Conservation (phyloP, 768 basidiomycete species). For the Pulveroboletus sp. region DNA sequence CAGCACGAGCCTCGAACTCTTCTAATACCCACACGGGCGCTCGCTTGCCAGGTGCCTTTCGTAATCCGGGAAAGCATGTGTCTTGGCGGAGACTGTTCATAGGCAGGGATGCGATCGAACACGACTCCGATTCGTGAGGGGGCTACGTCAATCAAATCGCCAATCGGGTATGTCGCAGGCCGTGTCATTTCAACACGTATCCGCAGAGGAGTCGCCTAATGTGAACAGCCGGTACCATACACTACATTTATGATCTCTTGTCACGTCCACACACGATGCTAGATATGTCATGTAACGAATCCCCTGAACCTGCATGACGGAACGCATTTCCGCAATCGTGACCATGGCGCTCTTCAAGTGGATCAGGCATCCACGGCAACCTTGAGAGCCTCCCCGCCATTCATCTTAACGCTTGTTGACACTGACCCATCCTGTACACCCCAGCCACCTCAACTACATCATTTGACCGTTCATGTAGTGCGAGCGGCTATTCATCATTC, state of each 20-base stretch:
- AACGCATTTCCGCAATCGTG: no score
- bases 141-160: no score
- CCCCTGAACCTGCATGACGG: no score
- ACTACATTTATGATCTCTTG: not conserved
- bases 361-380: conserved; percentile 53
- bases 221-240: not conserved
- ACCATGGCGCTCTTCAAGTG: no score
- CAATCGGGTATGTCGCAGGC: no score
- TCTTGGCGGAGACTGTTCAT: no score
- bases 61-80: conserved; percentile 11
- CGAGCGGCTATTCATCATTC: conserved; percentile 52
- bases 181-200: not conserved
- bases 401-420: conserved; percentile 69
- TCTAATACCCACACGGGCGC: conserved; percentile 7
- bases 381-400: conserved; percentile 51
- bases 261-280: no score
- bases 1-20: not conserved
- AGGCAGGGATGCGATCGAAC: no score
- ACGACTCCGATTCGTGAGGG: no score
- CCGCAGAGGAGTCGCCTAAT: no score
- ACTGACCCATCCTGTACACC: conserved; percentile 59
- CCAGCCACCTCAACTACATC: conserved; percentile 36
- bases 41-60: conserved; percentile 1
- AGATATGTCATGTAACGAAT: no score
- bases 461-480: not conserved